Evolutionary conservation across 345 rosid genomes (phyloP).

Genomic region (Salix dunnii): DNA sequence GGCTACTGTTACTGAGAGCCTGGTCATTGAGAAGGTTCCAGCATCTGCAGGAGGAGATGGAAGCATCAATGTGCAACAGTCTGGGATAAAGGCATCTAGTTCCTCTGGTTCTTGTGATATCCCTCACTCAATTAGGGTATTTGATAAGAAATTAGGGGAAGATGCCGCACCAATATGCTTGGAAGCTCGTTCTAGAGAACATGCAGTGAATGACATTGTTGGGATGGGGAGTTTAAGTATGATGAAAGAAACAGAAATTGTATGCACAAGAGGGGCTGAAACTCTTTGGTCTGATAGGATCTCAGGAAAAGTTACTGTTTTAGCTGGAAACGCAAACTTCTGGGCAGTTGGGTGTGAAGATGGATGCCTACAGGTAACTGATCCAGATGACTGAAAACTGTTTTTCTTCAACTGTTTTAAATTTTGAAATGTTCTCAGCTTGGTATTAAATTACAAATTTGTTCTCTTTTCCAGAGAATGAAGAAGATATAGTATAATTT

Average conservation of each 20-base stretch:
- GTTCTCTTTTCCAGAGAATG: not conserved
- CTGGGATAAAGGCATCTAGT: slow-evolving; percentile 56
- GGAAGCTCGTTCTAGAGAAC: slow-evolving; percentile 84
- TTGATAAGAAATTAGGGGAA: slow-evolving; percentile 77
- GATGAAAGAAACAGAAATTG: slow-evolving; percentile 81
- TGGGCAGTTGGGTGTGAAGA: slow-evolving; percentile 99
- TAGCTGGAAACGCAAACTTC: slow-evolving; percentile 94
- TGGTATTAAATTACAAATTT: not conserved
- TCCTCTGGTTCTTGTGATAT: slow-evolving; percentile 28
- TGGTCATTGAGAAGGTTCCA: slow-evolving; percentile 81
- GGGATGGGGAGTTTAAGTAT: slow-evolving; percentile 58
- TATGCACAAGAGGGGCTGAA: slow-evolving; percentile 66
- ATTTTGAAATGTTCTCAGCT: not conserved
- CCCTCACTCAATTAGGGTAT: slow-evolving; percentile 66
- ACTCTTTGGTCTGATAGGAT: slow-evolving; percentile 92
- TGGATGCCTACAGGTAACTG: slow-evolving; percentile 83
- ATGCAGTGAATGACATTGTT: slow-evolving; percentile 67
- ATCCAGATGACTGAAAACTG: not conserved
- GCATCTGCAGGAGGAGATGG: slow-evolving; percentile 52
- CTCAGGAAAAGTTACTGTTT: slow-evolving; percentile 79
- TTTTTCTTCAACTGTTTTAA: not conserved
- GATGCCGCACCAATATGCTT: slow-evolving; percentile 66
- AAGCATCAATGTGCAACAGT: slow-evolving; percentile 50
- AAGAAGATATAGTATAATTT: not conserved
- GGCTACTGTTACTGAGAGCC: slow-evolving; percentile 67